Evolutionary conservation across 1,284 basidiomycete genomes (phyloP).

Genomic region (Xerocomus amazonicus): DNA sequence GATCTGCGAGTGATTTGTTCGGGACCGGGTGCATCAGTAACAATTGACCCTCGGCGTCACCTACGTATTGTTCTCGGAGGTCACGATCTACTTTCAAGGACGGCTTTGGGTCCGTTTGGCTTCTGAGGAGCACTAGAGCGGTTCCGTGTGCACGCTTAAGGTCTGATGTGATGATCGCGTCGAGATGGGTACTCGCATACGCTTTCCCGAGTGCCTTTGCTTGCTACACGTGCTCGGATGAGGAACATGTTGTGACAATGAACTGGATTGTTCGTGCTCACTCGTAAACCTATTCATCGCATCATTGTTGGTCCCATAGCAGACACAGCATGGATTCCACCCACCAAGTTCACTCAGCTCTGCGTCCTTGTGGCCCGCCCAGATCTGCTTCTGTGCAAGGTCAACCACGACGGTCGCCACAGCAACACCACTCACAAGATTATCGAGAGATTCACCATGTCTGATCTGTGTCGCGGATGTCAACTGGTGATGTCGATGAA

Average conservation of each 20-base stretch:
- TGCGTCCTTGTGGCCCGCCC: conserved; percentile 86
- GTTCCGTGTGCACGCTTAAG: conserved; percentile 76
- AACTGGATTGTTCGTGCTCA: conserved; percentile 31
- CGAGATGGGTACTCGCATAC: conserved; percentile 54
- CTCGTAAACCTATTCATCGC: conserved; percentile 55
- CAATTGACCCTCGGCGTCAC: conserved; percentile 68
- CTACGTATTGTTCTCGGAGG: conserved; percentile 69
- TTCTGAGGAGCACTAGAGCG: conserved; percentile 55
- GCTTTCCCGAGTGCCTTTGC: conserved; percentile 72
- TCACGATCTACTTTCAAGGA: conserved; percentile 49
- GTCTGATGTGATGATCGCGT: conserved; percentile 75
- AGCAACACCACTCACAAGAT: conserved; percentile 40
- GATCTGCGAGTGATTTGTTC: conserved; percentile 44
- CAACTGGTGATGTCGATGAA: conserved; percentile 25
- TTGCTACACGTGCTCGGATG: conserved; percentile 53
- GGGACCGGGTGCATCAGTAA: conserved; percentile 36
- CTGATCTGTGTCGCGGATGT: conserved; percentile 48
- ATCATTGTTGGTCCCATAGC: not conserved
- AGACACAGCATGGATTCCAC: conserved; percentile 14
- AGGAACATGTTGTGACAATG: not conserved
- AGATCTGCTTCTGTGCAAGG: conserved; percentile 46
- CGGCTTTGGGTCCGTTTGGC: conserved; percentile 51
- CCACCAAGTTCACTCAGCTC: conserved; percentile 80
- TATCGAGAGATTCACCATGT: conserved; percentile 79
- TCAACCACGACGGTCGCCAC: not conserved